Conservation (phyloP, 176 grass and related monocot genomes). For the Oryza glumipatula region DNA sequence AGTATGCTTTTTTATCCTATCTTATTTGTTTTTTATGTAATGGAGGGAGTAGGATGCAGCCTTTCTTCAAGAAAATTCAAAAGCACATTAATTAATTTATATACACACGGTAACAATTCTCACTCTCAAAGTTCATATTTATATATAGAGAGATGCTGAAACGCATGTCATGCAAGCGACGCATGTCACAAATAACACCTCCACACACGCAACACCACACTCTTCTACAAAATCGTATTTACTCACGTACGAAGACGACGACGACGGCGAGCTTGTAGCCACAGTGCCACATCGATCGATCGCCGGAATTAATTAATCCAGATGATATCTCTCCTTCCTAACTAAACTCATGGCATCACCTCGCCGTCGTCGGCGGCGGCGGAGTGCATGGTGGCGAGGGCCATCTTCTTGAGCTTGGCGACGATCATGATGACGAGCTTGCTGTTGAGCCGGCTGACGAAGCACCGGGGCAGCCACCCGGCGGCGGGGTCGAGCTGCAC, state of each 20-base stretch:
- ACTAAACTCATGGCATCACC: neutral
- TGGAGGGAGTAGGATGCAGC: too few species aligned
- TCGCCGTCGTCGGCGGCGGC: neutral
- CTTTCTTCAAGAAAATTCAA: neutral
- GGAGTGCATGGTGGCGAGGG: slow-evolving; percentile 45
- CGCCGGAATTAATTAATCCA: neutral
- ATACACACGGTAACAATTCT: slow-evolving; percentile 1
- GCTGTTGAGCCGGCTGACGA: slow-evolving; percentile 82
- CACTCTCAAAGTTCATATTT: slow-evolving; percentile 5
- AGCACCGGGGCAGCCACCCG: slow-evolving; percentile 88
- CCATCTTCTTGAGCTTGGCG: slow-evolving; percentile 84
- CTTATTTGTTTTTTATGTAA: too few species aligned
- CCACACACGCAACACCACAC: neutral
- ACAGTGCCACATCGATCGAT: neutral
- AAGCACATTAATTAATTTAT: neutral
- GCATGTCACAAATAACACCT: neutral
- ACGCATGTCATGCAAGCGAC: neutral
- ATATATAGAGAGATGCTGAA: neutral
- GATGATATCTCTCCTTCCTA: neutral
- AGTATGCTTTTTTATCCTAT: too few species aligned
- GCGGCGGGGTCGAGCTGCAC: slow-evolving; percentile 87
- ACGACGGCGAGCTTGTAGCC: too few species aligned
- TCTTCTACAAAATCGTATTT: slow-evolving; percentile 48
- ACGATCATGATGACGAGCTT: slow-evolving; percentile 94
- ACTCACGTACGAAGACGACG: slow-evolving; percentile 2